Evolutionary conservation across 805 yeast species (phyloP), one percentile per base, ranked within the genome.

Genomic region (Monosporozyma unispora): DNA sequence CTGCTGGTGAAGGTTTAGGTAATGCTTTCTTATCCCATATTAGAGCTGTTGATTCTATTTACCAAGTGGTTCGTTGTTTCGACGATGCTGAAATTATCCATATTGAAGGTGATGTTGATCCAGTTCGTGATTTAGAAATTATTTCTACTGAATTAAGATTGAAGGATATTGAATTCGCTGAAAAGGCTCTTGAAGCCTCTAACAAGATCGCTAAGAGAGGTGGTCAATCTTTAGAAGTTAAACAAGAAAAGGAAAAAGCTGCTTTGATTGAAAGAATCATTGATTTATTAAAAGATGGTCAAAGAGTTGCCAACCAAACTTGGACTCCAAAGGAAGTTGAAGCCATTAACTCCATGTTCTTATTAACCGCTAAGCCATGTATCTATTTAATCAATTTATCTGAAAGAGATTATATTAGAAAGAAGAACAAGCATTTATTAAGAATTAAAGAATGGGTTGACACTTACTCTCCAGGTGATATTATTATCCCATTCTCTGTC

Each of bases 51-150:
- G 99, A 93, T 78, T 96, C 97, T 54, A 84, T 93, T 57, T 93
- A 86, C 74, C 98, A 93, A 74, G 96, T 93, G 56, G 98, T 93
- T 46, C 84, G 99, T 72, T 87, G 96, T 72, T 93, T 93, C 64
- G 96, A 89, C 66, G 99, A 93, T 70, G 95, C 96, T 37, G 99
- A 93, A 67, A 93, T 93, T 62, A 89, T 90, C 60, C 99, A 93
- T 72, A 86, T 93, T 62, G 96, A 89, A 73, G 93, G 93, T 67
- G 96, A 90, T 62, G 99, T 93, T 54, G 82, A 93, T 71, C 99
- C 99, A 55, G 82, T 80, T 47, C 87, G 96, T 67, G 99, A 93
- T 72, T 79, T 93, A 72, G 93, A 87, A 57, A 91, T 93, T 67
- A 87, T 93, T 66, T 77, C 78, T 58, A 87, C 85, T 56, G 99